phyloP scores from a whole-genome alignment of 352 stramenopile species.

The Phytophthora aleatoria region DNA sequence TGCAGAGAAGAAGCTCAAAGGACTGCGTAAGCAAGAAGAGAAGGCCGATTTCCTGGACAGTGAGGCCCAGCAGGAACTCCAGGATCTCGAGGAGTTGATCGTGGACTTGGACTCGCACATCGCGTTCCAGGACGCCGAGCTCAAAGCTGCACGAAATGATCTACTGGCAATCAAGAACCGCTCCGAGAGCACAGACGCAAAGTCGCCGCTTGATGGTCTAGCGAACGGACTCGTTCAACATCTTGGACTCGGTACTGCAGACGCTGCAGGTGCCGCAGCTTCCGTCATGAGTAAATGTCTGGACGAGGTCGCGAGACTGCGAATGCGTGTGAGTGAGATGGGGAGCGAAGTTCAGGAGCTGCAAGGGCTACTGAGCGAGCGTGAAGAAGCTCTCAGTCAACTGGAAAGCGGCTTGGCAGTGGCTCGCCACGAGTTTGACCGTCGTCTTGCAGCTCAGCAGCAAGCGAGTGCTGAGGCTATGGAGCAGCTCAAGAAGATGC shows the following conservation, averaged over 20 bases:
- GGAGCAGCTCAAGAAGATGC: constrained; percentile 46
- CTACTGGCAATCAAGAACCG: constrained; percentile 53
- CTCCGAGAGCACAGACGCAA: constrained; percentile 37
- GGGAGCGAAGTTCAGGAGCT: constrained; percentile 42
- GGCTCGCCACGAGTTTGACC: constrained; percentile 75
- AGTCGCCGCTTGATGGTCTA: constrained; percentile 54
- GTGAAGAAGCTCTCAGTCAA: constrained; percentile 52
- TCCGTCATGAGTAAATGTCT: constrained; percentile 56
- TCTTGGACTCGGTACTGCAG: constrained; percentile 20
- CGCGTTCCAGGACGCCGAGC: constrained; percentile 78
- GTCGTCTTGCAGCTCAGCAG: constrained; percentile 54
- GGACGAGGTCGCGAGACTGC: constrained; percentile 55
- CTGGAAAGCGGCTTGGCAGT: constrained; percentile 66
- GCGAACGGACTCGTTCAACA: constrained; percentile 35
- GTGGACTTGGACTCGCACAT: constrained; percentile 85
- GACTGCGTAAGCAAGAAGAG: constrained; percentile 50
- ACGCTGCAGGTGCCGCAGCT: constrained; percentile 5
- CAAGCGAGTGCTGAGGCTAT: constrained; percentile 45
- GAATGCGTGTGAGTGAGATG: constrained; percentile 53
- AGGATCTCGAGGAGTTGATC: constrained; percentile 76
- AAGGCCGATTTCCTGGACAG: constrained; percentile 61
- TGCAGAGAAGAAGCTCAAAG: constrained; percentile 67
- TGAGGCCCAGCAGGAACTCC: constrained; percentile 68
- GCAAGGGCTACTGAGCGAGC: constrained; percentile 49
- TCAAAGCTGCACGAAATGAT: constrained; percentile 57